Conservation (phyloP, 176 grass and related monocot genomes). For the Avena sativa region DNA sequence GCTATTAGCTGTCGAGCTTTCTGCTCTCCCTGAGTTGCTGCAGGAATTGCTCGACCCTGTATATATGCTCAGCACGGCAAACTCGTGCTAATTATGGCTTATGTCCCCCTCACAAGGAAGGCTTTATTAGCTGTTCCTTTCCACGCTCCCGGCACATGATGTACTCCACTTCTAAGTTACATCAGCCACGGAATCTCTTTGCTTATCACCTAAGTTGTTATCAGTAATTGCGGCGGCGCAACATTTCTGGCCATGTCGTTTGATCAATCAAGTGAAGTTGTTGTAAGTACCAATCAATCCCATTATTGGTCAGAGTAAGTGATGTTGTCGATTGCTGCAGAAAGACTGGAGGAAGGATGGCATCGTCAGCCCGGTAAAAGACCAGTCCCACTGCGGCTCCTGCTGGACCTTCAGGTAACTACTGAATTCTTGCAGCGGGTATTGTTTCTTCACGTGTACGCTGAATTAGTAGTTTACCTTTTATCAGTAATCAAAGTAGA, state of each 20-base stretch:
- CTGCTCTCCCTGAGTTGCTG: background rate
- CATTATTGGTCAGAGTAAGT: background rate
- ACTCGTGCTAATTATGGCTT: slow-evolving; percentile 5
- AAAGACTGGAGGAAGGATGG: slow-evolving; percentile 98
- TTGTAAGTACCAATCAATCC: background rate
- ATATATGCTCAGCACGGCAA: background rate
- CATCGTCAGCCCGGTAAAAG: slow-evolving; percentile 92
- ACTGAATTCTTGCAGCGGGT: background rate
- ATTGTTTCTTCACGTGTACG: background rate
- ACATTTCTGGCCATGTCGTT: background rate
- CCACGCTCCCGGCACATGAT: slow-evolving; percentile 23
- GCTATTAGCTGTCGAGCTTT: background rate
- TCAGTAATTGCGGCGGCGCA: background rate
- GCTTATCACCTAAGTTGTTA: background rate
- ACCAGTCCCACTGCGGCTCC: slow-evolving; percentile 83
- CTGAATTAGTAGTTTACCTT: background rate
- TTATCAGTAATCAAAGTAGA: background rate
- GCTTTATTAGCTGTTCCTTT: slow-evolving; percentile 17
- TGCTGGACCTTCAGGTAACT: slow-evolving; percentile 98
- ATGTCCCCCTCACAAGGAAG: background rate
- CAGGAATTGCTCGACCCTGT: slow-evolving; percentile 6
- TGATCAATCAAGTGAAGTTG: background rate
- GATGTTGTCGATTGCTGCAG: slow-evolving; percentile 46
- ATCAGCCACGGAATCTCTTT: background rate
- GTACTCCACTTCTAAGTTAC: background rate